Base-by-base conservation (phyloP, 176 grass and related monocot species). In the Guadua angustifolia region DNA sequence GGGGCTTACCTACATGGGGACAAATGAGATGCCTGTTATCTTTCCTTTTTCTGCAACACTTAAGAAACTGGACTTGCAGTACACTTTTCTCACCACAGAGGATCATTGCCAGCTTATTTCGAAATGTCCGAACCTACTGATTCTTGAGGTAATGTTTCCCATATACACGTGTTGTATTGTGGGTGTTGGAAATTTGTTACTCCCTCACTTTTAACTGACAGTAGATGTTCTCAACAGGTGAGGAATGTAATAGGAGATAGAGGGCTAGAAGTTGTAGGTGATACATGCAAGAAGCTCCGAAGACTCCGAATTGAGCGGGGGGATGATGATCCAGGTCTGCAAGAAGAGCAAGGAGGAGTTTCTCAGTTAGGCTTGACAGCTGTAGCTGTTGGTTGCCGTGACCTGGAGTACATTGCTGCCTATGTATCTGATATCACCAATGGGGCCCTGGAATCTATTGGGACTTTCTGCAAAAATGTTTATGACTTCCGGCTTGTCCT, bases 351-450 rank as follows among this genome's bases (percentile, higher is more conserved):
- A 58, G 96, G 93, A 32, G 51, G 89, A 44, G 89, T 95, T 64
- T 80, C 96, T 29, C 96, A 95, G 78, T 45, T 94, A 71, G 91
- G 93, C 7, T 51, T 94, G 73, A 93, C 92, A 57, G 92, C 85
- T 10, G 50, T 95, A 74, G 96, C 93, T 76, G 85, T 92, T 44
- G 93, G 91, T 71, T 95, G 91, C 71, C 89, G 84, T 64, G 89
- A 99, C 49, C 85, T 95, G 47, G 96, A 99, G 78, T 92, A 95
- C 70, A 86, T 99, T 69, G 93, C 96, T 79, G 88, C 89, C 85
- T 99, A 95, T 85, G 91, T 90, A 55, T 99, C 96, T 56, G 96
- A 99, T 88, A 90, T 99, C 73, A 87, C 93, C 17, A 99, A 99
- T 40, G 87, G 87, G 17, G 93, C 89, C 3, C 73, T 99, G 57